Evolutionary conservation across 306 rosid genomes (phyloP).

Genomic region (Cucurbita pepo): DNA sequence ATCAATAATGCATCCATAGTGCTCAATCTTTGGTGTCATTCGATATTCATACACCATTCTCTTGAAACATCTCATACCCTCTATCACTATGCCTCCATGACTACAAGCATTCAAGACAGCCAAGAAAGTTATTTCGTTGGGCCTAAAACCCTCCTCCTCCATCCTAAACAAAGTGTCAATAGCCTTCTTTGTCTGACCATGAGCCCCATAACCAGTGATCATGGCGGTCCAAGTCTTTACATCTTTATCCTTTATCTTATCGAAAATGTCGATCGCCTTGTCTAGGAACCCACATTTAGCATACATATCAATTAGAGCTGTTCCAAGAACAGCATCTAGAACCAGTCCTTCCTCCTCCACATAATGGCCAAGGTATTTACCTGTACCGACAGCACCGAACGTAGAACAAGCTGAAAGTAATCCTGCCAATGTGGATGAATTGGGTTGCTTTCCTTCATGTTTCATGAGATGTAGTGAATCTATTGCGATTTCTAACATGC

Average conservation of each 20-base stretch:
- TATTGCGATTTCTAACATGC: constrained; percentile 33
- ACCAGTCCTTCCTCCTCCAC: constrained; percentile 32
- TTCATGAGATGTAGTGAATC: constrained; percentile 31
- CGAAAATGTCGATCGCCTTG: constrained; percentile 35
- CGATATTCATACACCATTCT: constrained; percentile 36
- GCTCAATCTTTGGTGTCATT: constrained; percentile 39
- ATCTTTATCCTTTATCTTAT: constrained; percentile 44
- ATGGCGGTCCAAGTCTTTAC: constrained; percentile 61
- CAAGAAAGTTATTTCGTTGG: constrained; percentile 51
- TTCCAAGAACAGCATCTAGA: constrained; percentile 52
- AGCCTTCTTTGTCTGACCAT: constrained; percentile 44
- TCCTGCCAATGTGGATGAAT: constrained; percentile 47
- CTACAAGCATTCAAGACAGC: constrained; percentile 48
- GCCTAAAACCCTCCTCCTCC: constrained; percentile 39
- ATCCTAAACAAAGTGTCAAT: constrained; percentile 28
- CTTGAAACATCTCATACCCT: constrained; percentile 40
- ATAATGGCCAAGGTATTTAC: constrained; percentile 19
- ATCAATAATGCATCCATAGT: constrained; percentile 57
- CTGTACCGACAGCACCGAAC: constrained; percentile 24
- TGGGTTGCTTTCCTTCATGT: constrained; percentile 25
- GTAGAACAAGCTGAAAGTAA: constrained; percentile 50
- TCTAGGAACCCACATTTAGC: constrained; percentile 54
- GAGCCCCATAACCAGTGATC: constrained; percentile 52
- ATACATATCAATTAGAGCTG: constrained; percentile 52
- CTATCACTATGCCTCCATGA: constrained; percentile 55